Evolutionary conservation across 192 early-diverging fungal species (phyloP).

Genomic region (Gamsiella multidivaricata): DNA sequence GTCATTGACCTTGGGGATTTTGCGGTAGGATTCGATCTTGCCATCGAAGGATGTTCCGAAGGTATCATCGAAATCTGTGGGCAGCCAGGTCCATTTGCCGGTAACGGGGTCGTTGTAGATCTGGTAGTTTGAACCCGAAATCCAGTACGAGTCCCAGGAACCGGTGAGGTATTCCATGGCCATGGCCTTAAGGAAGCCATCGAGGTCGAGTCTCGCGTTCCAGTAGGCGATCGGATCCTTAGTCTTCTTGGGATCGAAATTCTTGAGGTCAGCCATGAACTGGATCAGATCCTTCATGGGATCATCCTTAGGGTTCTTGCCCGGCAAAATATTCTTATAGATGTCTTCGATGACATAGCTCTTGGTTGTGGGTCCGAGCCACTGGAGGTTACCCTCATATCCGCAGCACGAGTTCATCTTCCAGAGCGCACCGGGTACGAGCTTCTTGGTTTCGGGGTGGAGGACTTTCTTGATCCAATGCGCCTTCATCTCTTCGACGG

Average conservation of each 20-base stretch:
- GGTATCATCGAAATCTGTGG: conserved; percentile 59
- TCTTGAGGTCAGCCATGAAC: conserved; percentile 49
- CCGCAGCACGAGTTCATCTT: conserved; percentile 42
- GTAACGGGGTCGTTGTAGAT: conserved; percentile 52
- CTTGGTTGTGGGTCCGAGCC: conserved; percentile 31
- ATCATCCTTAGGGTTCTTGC: conserved; percentile 25
- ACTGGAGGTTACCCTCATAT: conserved; percentile 44
- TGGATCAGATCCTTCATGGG: conserved; percentile 40
- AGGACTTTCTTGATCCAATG: conserved; percentile 32
- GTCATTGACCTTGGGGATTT: conserved; percentile 33
- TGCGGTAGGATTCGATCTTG: conserved; percentile 31
- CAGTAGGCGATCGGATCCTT: conserved; percentile 32
- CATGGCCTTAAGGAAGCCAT: conserved; percentile 38
- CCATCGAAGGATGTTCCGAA: conserved; percentile 50
- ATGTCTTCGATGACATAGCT: conserved; percentile 37
- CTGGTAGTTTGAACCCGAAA: conserved; percentile 54
- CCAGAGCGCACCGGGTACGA: conserved; percentile 41
- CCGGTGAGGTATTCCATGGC: conserved; percentile 55
- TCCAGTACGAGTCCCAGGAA: conserved; percentile 57
- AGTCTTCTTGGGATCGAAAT: conserved; percentile 24
- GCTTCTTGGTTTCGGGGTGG: conserved; percentile 40
- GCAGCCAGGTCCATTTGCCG: conserved; percentile 55
- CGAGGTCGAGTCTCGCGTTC: conserved; percentile 37
- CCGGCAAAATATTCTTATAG: conserved; percentile 42
- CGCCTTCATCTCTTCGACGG: conserved; percentile 54